These are phyloP conservation scores for Nothophoma quercina DNA, from an alignment of 2,329 filamentous ascomycete genomes.

Conservation along the genomic window DNA sequence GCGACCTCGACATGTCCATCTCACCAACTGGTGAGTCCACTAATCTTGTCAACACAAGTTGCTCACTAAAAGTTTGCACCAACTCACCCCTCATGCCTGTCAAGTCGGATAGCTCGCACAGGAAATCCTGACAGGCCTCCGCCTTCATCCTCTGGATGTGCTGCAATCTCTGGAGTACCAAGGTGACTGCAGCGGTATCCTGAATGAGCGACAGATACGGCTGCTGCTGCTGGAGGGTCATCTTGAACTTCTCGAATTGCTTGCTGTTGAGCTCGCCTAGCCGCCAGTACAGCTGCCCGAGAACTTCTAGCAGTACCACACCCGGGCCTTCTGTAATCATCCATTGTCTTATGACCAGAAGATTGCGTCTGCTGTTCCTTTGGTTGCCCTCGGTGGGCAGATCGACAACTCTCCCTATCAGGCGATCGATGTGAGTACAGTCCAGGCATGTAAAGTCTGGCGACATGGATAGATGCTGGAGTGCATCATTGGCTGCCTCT, in stretches of 20 bases:
- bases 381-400: constrained; percentile 46
- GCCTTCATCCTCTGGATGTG: constrained; percentile 44
- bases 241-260: constrained; percentile 47
- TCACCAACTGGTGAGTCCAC: constrained; percentile 38
- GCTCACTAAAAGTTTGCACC: neutral
- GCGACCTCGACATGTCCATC: constrained; percentile 31
- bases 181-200: constrained; percentile 30
- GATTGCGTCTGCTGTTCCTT: constrained; percentile 45
- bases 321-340: constrained; percentile 45
- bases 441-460: constrained; percentile 40
- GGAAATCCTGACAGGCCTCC: constrained; percentile 46
- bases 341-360: constrained; percentile 46
- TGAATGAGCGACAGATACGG: constrained; percentile 39
- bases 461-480: constrained; percentile 46
- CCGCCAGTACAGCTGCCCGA: constrained; percentile 47
- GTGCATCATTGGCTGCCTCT: constrained; percentile 44
- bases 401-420: constrained; percentile 45
- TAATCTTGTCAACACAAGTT: constrained; percentile 23
- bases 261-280: constrained; percentile 47
- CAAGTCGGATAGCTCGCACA: constrained; percentile 43
- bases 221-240: constrained; percentile 35
- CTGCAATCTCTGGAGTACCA: constrained; percentile 43
- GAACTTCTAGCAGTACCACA: constrained; percentile 43
- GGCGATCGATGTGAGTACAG: constrained; percentile 45
- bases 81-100: constrained; percentile 39